These are phyloP conservation scores for Xanthoconium separans DNA, from an alignment of 1,284 basidiomycete genomes.

Conservation along the genomic window DNA sequence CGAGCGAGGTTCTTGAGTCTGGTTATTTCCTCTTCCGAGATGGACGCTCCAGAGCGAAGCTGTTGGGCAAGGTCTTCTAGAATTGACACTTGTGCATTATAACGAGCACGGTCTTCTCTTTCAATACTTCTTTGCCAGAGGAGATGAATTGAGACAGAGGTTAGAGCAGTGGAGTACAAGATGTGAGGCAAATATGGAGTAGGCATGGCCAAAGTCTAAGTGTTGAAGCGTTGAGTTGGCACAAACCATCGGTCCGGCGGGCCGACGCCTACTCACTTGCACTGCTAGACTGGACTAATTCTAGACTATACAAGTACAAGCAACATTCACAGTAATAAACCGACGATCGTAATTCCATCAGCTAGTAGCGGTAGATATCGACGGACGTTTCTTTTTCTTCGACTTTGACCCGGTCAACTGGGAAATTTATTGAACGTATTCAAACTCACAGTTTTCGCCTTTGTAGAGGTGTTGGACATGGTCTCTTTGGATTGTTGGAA, in stretches of 20 bases:
- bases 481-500: conserved; percentile 6
- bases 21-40: conserved; percentile 48
- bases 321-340: neutral
- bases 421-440: neutral
- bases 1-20: conserved; percentile 47
- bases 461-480: neutral
- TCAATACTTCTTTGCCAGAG: conserved; percentile 48
- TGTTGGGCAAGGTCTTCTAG: conserved; percentile 52
- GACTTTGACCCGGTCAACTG: conserved; percentile 12
- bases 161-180: conserved; percentile 57
- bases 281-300: neutral
- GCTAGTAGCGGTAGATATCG: neutral
- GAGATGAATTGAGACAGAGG: conserved; percentile 62
- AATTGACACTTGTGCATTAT: conserved; percentile 57
- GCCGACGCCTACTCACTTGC: neutral
- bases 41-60: conserved; percentile 41
- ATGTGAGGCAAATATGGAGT: conserved; percentile 49
- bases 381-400: conserved; percentile 22
- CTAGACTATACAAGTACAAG: neutral
- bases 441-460: conserved; percentile 19
- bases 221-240: neutral
- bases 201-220: conserved; percentile 14
- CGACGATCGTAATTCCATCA: conserved; percentile 4
- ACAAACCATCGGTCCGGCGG: neutral
- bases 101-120: conserved; percentile 48